Conservation (phyloP, 495 filamentous ascomycete genomes). For the Hypomontagnella submonticulosa region DNA sequence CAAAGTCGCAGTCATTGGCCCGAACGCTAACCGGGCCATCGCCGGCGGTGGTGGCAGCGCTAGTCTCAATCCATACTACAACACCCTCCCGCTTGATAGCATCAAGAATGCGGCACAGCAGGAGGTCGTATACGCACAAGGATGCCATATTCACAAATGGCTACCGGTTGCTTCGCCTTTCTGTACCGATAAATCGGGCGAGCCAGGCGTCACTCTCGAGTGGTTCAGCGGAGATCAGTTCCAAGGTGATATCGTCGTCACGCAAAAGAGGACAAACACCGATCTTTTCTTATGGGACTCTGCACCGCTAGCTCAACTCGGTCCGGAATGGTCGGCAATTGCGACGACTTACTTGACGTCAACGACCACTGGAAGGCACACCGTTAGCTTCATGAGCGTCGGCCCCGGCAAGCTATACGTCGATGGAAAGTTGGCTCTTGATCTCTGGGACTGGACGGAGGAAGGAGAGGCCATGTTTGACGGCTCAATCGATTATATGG, state of each 20-base stretch:
- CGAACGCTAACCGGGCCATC: constrained; percentile 81
- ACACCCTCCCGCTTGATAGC: constrained; percentile 67
- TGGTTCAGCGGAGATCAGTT: constrained; percentile 73
- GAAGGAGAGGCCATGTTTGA: constrained; percentile 72
- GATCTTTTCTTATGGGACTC: constrained; percentile 78
- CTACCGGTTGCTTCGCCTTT: constrained; percentile 68
- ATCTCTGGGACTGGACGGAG: constrained; percentile 77
- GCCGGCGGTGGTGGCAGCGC: constrained; percentile 86
- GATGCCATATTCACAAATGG: constrained; percentile 73
- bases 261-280: constrained; percentile 67
- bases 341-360: constrained; percentile 66
- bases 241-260: constrained; percentile 62
- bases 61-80: constrained; percentile 82
- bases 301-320: constrained; percentile 66
- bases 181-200: constrained; percentile 65
- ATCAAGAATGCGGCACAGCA: constrained; percentile 59
- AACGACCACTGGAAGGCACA: constrained; percentile 69
- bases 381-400: constrained; percentile 79
- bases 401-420: constrained; percentile 78
- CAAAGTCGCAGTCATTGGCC: constrained; percentile 80
- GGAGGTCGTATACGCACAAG: constrained; percentile 63
- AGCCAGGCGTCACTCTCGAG: constrained; percentile 69
- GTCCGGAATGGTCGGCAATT: constrained; percentile 69
- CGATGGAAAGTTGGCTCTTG: constrained; percentile 75
- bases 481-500: constrained; percentile 65